A percentile compares a stretch with the other conserved stretches of the same genome.
Conservation (phyloP, 495 filamentous ascomycete genomes). For the Bombardia bombarda region DNA sequence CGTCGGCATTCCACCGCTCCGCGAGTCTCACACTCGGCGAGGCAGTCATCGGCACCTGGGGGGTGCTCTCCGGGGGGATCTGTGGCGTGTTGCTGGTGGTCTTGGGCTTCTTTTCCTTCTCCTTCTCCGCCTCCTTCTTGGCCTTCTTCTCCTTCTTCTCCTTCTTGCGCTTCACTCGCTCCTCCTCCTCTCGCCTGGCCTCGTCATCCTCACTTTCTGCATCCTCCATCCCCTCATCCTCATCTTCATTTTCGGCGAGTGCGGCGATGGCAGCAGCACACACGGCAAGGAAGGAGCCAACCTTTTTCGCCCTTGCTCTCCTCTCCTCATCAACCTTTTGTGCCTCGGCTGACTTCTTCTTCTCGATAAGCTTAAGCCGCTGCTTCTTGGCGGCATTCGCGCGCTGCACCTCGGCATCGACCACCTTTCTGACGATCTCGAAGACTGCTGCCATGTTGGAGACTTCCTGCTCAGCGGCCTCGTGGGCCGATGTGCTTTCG, state of each 20-base stretch:
- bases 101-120: constrained; percentile 3
- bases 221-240: neutral
- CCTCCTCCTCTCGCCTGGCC: neutral
- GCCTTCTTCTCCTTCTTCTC: constrained; percentile 18
- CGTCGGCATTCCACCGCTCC: constrained; percentile 46
- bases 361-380: neutral
- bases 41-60: neutral
- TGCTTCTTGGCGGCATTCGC: constrained; percentile 22
- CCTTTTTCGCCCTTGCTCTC: neutral
- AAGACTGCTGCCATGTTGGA: constrained; percentile 7
- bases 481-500: constrained; percentile 4
- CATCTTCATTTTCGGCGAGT: neutral
- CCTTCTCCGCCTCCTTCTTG: constrained; percentile 7
- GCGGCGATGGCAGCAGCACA: neutral
- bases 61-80: neutral
- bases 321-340: neutral
- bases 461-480: constrained; percentile 5
- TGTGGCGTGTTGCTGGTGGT: neutral
- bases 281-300: neutral
- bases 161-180: constrained; percentile 11
- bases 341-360: neutral
- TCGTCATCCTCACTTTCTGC: neutral
- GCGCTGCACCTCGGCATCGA: neutral
- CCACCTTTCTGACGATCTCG: constrained; percentile 6
- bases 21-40: constrained; percentile 8